Evolutionary conservation across 1,284 basidiomycete genomes (phyloP).

Genomic region (Pseudozyma hubeiensis): DNA sequence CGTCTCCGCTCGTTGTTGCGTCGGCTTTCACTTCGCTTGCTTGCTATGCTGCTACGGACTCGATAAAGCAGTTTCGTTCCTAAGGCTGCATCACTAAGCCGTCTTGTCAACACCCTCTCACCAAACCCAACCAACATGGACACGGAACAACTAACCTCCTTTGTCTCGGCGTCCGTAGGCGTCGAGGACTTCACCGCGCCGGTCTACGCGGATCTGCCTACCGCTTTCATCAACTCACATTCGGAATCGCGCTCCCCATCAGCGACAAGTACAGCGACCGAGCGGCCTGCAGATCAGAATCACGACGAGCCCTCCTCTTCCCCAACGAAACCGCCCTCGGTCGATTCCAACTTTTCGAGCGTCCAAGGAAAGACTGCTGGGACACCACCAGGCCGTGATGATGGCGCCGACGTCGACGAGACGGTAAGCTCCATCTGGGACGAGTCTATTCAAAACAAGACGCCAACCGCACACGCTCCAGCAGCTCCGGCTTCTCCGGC

Average conservation of each 20-base stretch:
- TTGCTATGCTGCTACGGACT: too few species aligned
- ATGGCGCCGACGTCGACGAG: conserved; percentile 8
- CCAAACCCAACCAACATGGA: conserved; percentile 11
- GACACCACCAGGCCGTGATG: conserved; percentile 22
- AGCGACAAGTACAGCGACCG: conserved; percentile 25
- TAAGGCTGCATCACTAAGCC: too few species aligned
- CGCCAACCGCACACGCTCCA: conserved; percentile 1
- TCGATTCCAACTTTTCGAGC: conserved; percentile 52
- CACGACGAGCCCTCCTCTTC: conserved; percentile 8
- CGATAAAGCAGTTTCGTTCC: too few species aligned
- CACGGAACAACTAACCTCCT: conserved; percentile 19
- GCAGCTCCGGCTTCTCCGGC: conserved; percentile 1
- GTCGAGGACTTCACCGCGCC: conserved; percentile 3
- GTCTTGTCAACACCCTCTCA: background rate
- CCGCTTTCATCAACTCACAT: background rate
- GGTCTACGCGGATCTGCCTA: background rate
- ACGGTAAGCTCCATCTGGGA: conserved; percentile 44
- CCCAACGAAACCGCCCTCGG: conserved; percentile 31
- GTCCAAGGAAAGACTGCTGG: conserved; percentile 50
- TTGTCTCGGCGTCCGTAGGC: conserved; percentile 24
- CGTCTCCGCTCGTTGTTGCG: too few species aligned
- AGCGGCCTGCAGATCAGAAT: conserved; percentile 11
- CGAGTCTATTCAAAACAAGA: conserved; percentile 19
- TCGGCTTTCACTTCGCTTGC: too few species aligned
- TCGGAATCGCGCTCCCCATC: conserved; percentile 23